These are phyloP conservation scores for Huntiella omanensis DNA, from an alignment of 2,329 filamentous ascomycete genomes.

Conservation along the genomic window DNA sequence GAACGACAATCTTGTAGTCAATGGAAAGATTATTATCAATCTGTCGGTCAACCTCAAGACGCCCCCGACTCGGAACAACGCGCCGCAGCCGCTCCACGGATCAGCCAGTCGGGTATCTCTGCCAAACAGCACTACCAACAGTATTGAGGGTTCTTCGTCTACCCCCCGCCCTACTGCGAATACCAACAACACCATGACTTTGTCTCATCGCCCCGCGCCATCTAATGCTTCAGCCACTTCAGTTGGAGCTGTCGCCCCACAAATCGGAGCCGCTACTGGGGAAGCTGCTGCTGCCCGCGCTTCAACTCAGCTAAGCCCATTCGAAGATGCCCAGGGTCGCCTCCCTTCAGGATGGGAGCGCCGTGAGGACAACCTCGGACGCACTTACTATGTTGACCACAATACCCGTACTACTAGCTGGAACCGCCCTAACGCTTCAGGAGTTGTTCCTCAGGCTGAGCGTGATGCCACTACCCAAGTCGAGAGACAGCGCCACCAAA, in stretches of 20 bases:
- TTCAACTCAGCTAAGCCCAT: slow-evolving; percentile 52
- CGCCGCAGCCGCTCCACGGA: background rate
- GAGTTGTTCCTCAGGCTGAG: slow-evolving; percentile 51
- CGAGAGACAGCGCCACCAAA: slow-evolving; percentile 84
- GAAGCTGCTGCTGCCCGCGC: slow-evolving; percentile 14
- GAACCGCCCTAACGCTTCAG: slow-evolving; percentile 71
- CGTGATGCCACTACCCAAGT: slow-evolving; percentile 83
- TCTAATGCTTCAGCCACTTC: slow-evolving; percentile 21
- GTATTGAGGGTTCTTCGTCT: slow-evolving; percentile 15
- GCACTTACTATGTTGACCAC: slow-evolving; percentile 97
- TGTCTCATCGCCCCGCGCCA: slow-evolving; percentile 30
- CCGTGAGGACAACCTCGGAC: slow-evolving; percentile 79
- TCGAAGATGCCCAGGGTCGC: slow-evolving; percentile 88
- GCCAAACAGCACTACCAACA: slow-evolving; percentile 21
- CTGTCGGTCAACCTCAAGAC: slow-evolving; percentile 73
- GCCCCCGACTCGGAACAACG: slow-evolving; percentile 36
- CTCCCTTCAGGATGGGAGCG: slow-evolving; percentile 90
- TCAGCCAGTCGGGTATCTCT: slow-evolving; percentile 25
- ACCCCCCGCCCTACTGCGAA: slow-evolving; percentile 26
- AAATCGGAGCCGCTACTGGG: slow-evolving; percentile 11
- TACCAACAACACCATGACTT: slow-evolving; percentile 19
- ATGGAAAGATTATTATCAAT: slow-evolving; percentile 94
- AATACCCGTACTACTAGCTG: slow-evolving; percentile 94
- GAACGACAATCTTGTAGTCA: slow-evolving; percentile 91
- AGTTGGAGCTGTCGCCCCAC: slow-evolving; percentile 9